phyloP scores from a whole-genome alignment of 768 basidiomycete species.

The Naganishia vaughanmartiniae region DNA sequence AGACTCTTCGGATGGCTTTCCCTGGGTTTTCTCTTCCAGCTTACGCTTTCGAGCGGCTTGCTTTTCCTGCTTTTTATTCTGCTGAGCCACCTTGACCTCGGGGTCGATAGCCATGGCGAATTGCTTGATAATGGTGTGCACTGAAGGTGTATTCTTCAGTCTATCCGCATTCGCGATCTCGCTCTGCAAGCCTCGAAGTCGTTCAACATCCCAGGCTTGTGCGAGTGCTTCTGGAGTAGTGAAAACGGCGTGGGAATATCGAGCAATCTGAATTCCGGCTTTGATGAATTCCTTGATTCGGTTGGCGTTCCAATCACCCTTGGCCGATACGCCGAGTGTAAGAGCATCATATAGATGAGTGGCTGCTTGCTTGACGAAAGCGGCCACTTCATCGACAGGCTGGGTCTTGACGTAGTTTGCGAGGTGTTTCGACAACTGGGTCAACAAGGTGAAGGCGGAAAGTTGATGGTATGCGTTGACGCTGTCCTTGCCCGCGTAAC shows the following conservation, averaged over 20 bases:
- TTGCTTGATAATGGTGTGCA: slow-evolving; percentile 67
- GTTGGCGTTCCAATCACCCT: slow-evolving; percentile 57
- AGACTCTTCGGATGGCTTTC: background rate
- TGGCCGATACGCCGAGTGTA: slow-evolving; percentile 45
- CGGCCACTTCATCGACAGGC: slow-evolving; percentile 54
- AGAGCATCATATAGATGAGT: slow-evolving; percentile 56
- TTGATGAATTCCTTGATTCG: slow-evolving; percentile 80
- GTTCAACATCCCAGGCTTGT: slow-evolving; percentile 62
- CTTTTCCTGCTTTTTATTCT: slow-evolving; percentile 36
- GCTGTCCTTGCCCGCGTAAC: slow-evolving; percentile 58
- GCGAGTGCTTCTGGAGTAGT: slow-evolving; percentile 46
- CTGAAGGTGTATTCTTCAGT: slow-evolving; percentile 64
- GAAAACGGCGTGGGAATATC: slow-evolving; percentile 62
- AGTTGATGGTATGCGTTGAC: slow-evolving; percentile 74
- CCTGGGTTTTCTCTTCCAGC: slow-evolving; percentile 24
- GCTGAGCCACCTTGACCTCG: slow-evolving; percentile 29
- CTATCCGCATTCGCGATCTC: slow-evolving; percentile 59
- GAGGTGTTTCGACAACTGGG: slow-evolving; percentile 62
- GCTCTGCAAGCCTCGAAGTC: slow-evolving; percentile 60
- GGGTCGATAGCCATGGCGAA: slow-evolving; percentile 52
- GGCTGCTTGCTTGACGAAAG: slow-evolving; percentile 60
- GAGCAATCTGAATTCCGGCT: slow-evolving; percentile 63
- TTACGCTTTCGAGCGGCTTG: slow-evolving; percentile 35
- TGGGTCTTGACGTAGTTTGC: slow-evolving; percentile 49
- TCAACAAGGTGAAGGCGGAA: slow-evolving; percentile 71